Base-by-base conservation (phyloP, 2,329 filamentous ascomycete species). In the Pseudogymnoascus pannorum region DNA sequence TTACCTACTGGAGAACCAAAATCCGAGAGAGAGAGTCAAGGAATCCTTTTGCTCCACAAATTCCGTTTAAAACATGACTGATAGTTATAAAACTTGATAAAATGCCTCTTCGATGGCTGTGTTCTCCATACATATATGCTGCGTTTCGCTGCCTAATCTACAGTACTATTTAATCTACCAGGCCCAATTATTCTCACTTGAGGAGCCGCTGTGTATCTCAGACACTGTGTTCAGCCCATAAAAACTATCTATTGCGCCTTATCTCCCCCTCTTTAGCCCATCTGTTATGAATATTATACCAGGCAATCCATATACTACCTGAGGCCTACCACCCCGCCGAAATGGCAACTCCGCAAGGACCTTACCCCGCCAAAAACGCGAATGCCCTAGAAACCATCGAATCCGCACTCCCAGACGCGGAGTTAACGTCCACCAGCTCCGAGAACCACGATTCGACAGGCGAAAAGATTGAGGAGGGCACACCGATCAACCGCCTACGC, bases 401-500 rank as follows among this genome's bases (percentile, higher is more conserved):
- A 51, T 24, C 24, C 4, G 8, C n/a, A 51, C 4, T 2, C 22
- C 16, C 44, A 3, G n/a, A 11, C 29, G 22, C 2, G 44, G 44
- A 51, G 2, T 16, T 51, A 5, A 51, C 44, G n/a, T 29, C 44
- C 22, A 29, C 44, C 22, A 51, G 7, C 44, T 16, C 1, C 8
- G 18, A 26, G 61, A 59, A 20, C 42, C 31, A 5, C 22, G 36
- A 33, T 16, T 33, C 2, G 63, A 24, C 2, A 60, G 8, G 7
- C 51, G 29, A 18, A n/a, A 57, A 3, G 1, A 8, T 9, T 11
- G 0, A 2, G n/a, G 0, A 2, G n/a, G 2, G 12, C 33, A 57
- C 4, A 62, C 66, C 42, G 14, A 7, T 7, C n/a, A 48, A 48
- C 42, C 42, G 42, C 42, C 42, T n/a, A 24, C 44, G 44, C 44